Conservation (phyloP, 139 green algal genomes). For the Micromonas commoda region DNA sequence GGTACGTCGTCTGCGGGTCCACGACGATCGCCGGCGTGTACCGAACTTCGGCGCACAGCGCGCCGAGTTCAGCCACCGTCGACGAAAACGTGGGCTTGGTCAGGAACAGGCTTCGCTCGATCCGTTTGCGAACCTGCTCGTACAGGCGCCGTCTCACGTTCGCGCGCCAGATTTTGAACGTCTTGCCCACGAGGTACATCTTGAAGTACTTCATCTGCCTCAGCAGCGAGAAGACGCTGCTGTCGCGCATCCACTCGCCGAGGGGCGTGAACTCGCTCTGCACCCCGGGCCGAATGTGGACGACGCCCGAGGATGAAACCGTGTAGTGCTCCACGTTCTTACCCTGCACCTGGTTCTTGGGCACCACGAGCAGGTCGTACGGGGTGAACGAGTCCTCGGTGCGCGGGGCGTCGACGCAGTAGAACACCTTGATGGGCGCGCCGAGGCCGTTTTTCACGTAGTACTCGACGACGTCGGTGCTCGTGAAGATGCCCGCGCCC, state of each 20-base stretch:
- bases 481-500: constrained; percentile 1
- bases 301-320: constrained; percentile 29
- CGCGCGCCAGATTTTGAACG: constrained; percentile 35
- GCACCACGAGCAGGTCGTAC: constrained; percentile 33
- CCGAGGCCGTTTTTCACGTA: constrained; percentile 31
- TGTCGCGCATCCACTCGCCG: constrained; percentile 41
- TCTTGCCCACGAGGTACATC: constrained; percentile 39
- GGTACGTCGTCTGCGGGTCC: constrained; percentile 28
- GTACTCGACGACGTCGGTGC: constrained; percentile 35
- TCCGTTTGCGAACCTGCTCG: constrained; percentile 13
- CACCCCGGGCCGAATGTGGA: constrained; percentile 17
- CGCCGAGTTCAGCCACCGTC: constrained; percentile 34
- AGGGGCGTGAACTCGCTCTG: constrained; percentile 38
- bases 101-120: constrained; percentile 33
- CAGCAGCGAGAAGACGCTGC: constrained; percentile 42
- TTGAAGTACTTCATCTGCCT: constrained; percentile 41
- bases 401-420: constrained; percentile 27
- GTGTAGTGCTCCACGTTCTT: constrained; percentile 33
- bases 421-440: constrained; percentile 31
- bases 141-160: constrained; percentile 35
- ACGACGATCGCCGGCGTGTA: constrained; percentile 21
- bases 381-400: constrained; percentile 31
- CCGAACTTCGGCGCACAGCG: constrained; percentile 27
- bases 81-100: constrained; percentile 39
- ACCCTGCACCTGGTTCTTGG: constrained; percentile 4